Percentiles rank a stretch among this genome's conserved stretches.
Conservation (phyloP, 805 yeast species). For the Jamesozyma rosinii region DNA sequence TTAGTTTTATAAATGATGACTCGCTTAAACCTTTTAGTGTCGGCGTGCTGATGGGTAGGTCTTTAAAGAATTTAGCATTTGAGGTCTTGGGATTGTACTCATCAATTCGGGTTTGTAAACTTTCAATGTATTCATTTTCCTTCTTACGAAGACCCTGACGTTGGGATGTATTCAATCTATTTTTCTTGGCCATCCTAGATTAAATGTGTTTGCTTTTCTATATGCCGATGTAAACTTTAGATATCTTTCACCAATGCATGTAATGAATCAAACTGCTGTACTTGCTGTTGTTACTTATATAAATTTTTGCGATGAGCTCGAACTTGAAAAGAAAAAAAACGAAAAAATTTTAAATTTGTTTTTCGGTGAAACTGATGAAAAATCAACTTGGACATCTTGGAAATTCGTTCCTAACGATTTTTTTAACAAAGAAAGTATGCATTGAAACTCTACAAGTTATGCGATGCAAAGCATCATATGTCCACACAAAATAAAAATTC, state of each 20-base stretch:
- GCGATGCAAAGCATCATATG: too few relatives aligned
- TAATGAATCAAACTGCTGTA: too few relatives aligned
- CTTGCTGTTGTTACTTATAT: neutral
- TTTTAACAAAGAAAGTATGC: neutral
- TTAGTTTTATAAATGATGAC: constrained; percentile 68
- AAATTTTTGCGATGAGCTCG: constrained; percentile 10
- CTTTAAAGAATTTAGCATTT: constrained; percentile 48
- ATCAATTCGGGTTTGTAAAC: constrained; percentile 42
- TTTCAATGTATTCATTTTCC: constrained; percentile 32
- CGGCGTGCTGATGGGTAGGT: constrained; percentile 62
- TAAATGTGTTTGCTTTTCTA: too few relatives aligned
- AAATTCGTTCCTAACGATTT: neutral
- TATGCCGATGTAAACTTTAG: too few relatives aligned
- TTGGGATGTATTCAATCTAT: constrained; percentile 26
- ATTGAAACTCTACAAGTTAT: neutral
- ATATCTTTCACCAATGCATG: too few relatives aligned
- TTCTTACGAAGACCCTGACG: constrained; percentile 33
- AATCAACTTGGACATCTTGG: neutral
- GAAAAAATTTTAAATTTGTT: neutral
- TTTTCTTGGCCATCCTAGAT: constrained; percentile 32
- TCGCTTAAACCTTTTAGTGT: constrained; percentile 67
- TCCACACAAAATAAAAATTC: too few relatives aligned
- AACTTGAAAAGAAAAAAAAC: too few relatives aligned
- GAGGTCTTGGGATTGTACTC: constrained; percentile 41
- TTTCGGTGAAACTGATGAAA: neutral